phyloP scores from a whole-genome alignment of 495 filamentous ascomycete species.

The Aspergillus sparsus region DNA sequence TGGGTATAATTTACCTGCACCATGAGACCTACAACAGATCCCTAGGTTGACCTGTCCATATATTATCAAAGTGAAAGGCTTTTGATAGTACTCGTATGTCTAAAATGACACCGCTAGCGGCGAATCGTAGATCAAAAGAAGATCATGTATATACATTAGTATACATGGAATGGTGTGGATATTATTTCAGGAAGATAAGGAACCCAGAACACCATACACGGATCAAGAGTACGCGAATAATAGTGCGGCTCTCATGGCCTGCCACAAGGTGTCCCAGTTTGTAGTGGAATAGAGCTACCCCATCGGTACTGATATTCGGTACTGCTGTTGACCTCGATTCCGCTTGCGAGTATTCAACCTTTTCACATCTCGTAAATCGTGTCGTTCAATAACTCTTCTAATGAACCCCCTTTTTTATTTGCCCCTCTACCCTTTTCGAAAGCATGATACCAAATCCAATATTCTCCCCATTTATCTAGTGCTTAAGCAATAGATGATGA shows the following conservation, averaged over 20 bases:
- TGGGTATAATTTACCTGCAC: no score
- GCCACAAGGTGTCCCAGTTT: conserved; percentile 22
- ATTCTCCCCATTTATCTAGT: not conserved
- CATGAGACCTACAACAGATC: no score
- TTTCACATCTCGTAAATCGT: conserved; percentile 44
- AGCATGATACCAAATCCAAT: conserved; percentile 3
- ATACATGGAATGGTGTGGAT: conserved; percentile 23
- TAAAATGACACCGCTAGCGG: conserved; percentile 38
- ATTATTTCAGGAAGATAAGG: conserved; percentile 19
- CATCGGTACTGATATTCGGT: conserved; percentile 21
- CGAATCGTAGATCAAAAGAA: conserved; percentile 36
- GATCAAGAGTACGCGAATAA: conserved; percentile 19
- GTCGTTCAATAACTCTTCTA: conserved; percentile 37
- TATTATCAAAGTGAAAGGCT: conserved; percentile 7
- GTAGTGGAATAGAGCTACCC: conserved; percentile 18
- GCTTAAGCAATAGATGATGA: no score
- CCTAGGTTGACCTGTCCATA: no score
- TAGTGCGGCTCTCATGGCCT: conserved; percentile 20
- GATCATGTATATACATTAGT: conserved; percentile 45
- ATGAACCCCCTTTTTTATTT: conserved; percentile 36
- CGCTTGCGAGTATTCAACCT: conserved; percentile 36
- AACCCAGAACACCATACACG: conserved; percentile 15
- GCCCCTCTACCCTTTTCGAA: conserved; percentile 25
- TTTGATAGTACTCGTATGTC: conserved; percentile 22
- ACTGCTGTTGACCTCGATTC: conserved; percentile 36